Evolutionary conservation across 176 grass and related monocot genomes (phyloP).

Genomic region (Secale cereale): DNA sequence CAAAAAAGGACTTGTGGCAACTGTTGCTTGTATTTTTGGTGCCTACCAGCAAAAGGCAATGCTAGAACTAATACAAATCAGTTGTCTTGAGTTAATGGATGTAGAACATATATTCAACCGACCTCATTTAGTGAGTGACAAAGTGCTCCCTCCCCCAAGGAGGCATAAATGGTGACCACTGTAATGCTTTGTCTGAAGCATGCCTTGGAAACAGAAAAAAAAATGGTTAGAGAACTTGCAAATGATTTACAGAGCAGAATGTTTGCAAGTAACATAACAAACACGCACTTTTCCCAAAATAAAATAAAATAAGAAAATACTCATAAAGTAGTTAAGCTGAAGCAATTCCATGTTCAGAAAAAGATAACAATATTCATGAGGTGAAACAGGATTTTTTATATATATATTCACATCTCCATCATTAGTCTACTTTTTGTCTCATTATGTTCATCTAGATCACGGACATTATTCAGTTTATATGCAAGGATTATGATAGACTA

Average conservation of each 20-base stretch:
- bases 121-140: constrained; percentile 98
- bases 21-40: constrained; percentile 9
- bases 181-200: constrained; percentile 89
- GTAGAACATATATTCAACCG: constrained; percentile 20
- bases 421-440: not conserved
- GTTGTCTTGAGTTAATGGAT: not conserved
- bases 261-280: constrained; percentile 3
- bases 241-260: constrained; percentile 11
- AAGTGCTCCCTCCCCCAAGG: constrained; percentile 81
- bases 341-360: not conserved
- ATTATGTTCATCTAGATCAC: not conserved
- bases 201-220: constrained; percentile 49
- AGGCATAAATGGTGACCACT: constrained; percentile 94
- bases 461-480: not conserved
- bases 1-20: not conserved
- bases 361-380: not conserved
- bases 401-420: not conserved
- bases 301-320: not conserved
- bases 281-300: no score
- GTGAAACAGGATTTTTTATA: not conserved
- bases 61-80: not conserved
- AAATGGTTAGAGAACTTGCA: constrained; percentile 5
- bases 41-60: not conserved
- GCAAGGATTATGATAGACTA: not conserved
- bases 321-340: not conserved